phyloP scores from a whole-genome alignment of 2,329 filamentous ascomycete species.

The Arthrocladium fulminans region DNA sequence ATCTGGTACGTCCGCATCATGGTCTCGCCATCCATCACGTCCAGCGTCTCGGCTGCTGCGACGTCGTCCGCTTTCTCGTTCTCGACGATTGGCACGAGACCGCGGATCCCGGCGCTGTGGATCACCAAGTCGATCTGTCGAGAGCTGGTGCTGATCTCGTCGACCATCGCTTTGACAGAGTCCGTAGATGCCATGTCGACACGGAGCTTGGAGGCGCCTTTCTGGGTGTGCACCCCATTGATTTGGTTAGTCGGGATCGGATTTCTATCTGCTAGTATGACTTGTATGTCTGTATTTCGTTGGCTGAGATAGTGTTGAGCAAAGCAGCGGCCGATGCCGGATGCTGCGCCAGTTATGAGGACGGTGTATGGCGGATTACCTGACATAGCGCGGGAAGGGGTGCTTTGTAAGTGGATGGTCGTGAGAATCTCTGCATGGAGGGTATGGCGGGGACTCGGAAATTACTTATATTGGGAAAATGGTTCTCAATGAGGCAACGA shows the following conservation, averaged over 20 bases:
- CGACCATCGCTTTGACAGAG: not conserved
- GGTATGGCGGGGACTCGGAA: no score
- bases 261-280: not conserved
- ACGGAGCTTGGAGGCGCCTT: not conserved
- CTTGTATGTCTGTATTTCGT: not conserved
- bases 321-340: slow-evolving; percentile 29
- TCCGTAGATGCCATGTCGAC: not conserved
- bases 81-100: slow-evolving; percentile 23
- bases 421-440: no score
- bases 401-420: no score
- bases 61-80: not conserved
- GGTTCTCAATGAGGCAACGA: no score
- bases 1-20: slow-evolving; percentile 29
- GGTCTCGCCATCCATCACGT: slow-evolving; percentile 8
- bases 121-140: slow-evolving; percentile 32
- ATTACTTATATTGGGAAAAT: no score
- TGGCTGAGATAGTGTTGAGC: slow-evolving; percentile 1
- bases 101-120: slow-evolving; percentile 36
- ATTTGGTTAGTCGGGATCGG: no score
- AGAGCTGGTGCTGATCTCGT: not conserved
- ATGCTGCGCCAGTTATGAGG: slow-evolving; percentile 31
- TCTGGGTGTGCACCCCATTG: no score
- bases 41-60: slow-evolving; percentile 25
- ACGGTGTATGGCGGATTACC: not conserved
- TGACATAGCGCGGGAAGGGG: no score